Percentiles rank a stretch among this genome's conserved stretches.
Conservation (phyloP, 257 asterid genomes). For the Solanum okadae region DNA sequence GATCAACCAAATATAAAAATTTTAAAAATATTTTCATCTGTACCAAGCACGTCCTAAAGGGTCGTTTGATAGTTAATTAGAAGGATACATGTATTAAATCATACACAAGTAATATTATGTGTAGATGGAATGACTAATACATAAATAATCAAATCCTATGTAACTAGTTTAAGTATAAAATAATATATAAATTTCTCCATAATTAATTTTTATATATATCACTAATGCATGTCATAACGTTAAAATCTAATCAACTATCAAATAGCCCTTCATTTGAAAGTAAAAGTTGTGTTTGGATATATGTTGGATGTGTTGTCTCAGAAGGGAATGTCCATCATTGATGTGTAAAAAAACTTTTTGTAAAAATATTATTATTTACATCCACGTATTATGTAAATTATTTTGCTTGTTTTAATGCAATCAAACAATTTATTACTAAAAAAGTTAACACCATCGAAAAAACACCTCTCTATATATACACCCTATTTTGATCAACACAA, state of each 20-base stretch:
- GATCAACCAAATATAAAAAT: background rate
- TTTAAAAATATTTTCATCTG: too few species aligned
- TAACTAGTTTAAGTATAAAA: too few species aligned
- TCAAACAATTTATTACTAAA: background rate
- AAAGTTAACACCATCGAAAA: background rate
- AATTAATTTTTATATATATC: too few species aligned
- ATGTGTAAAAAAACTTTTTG: background rate
- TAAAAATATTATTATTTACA: background rate
- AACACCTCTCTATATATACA: background rate
- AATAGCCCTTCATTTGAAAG: background rate
- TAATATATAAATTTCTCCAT: background rate
- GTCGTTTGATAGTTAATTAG: too few species aligned
- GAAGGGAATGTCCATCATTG: background rate
- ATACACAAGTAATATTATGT: too few species aligned
- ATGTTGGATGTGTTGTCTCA: background rate
- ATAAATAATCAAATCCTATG: too few species aligned
- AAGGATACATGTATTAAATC: background rate
- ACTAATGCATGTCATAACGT: too few species aligned
- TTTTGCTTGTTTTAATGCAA: background rate
- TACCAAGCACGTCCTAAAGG: background rate
- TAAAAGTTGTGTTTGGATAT: too few species aligned
- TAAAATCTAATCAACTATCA: background rate
- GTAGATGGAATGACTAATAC: background rate
- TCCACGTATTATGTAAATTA: background rate
- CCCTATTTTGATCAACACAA: background rate